Evolutionary conservation across 2,329 filamentous ascomycete species (phyloP).

Genomic region (Rhynchosporium agropyri): DNA sequence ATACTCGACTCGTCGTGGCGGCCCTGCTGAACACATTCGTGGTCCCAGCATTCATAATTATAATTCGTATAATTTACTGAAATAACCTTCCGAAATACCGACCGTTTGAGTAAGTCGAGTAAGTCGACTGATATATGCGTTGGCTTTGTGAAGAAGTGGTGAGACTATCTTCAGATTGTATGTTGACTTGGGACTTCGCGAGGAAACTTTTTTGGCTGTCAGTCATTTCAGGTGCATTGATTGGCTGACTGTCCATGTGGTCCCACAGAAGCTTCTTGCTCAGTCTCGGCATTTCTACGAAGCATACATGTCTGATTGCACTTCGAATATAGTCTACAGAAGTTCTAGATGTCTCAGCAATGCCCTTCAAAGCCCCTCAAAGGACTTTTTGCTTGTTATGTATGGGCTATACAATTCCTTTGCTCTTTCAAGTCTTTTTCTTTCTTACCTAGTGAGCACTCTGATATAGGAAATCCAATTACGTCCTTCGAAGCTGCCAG

Average conservation of each 20-base stretch:
- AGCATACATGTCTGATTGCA: too few relatives aligned
- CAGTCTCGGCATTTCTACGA: too few relatives aligned
- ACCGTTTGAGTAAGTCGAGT: background rate
- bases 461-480: too few relatives aligned
- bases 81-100: slow-evolving; percentile 3
- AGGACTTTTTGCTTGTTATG: too few relatives aligned
- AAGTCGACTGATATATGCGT: background rate
- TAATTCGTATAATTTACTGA: slow-evolving; percentile 27
- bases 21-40: slow-evolving; percentile 41
- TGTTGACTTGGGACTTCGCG: slow-evolving; percentile 7
- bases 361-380: too few relatives aligned
- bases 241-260: background rate
- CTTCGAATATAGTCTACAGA: too few relatives aligned
- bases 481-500: too few relatives aligned
- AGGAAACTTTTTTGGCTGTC: slow-evolving; percentile 14
- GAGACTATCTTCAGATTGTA: background rate
- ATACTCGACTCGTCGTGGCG: slow-evolving; percentile 36
- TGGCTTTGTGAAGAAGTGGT: background rate
- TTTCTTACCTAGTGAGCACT: too few relatives aligned
- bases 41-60: slow-evolving; percentile 40
- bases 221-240: background rate
- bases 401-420: too few relatives aligned
- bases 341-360: too few relatives aligned
- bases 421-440: too few relatives aligned
- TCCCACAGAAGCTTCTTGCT: too few relatives aligned